Evolutionary conservation across 1,284 basidiomycete species (phyloP), one percentile per base, ranked within the genome.

Genomic region (Irpex lacteus): DNA sequence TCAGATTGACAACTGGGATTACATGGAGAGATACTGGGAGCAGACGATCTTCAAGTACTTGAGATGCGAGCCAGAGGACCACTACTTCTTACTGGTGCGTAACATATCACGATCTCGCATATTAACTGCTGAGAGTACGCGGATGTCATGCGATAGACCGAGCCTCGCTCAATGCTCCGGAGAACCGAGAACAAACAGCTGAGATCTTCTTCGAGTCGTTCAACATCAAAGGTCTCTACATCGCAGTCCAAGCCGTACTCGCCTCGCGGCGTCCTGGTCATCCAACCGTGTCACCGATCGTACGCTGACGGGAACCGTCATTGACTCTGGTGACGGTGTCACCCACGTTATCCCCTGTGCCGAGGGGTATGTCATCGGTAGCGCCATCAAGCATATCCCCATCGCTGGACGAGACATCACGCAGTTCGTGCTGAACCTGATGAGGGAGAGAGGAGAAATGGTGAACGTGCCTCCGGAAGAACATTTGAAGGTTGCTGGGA

Each of bases 121-220:
- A 26, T 26, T 26, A 26, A 26, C 26, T 26, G 26, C 26, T 26
- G 26, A 26, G 26, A 26, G 26, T 26, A 26, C 26, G 26, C 26
- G 26, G 26, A 26, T 26, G 26, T 26, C 38, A 15, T 34, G 11
- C 62, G 60, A 34, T 66, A 98, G 96, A 99, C 98, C 34, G 98
- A 99, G 76, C 98, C 98, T 8, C 98, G 54, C 88, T 99, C 67
- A 99, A 99, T 76, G 88, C 97, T 1, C 98, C 98, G 3, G 98
- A 99, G 82, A 99, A 99, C 82, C 86, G 98, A 69, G 98, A 99
- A 78, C 96, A 98, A 76, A 99, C 97, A 0, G 98, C 98, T 11
- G 98, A 99, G 76, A 98, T 99, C 82, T 98, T 99, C 88, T 99
- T 99, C 78, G 98, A 98, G 80, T 97, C 95, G 1, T 98, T 98